Evolutionary conservation across 2,329 filamentous ascomycete species (phyloP), one percentile per base, ranked within the genome.

Genomic region (Clarireedia hainanense): DNA sequence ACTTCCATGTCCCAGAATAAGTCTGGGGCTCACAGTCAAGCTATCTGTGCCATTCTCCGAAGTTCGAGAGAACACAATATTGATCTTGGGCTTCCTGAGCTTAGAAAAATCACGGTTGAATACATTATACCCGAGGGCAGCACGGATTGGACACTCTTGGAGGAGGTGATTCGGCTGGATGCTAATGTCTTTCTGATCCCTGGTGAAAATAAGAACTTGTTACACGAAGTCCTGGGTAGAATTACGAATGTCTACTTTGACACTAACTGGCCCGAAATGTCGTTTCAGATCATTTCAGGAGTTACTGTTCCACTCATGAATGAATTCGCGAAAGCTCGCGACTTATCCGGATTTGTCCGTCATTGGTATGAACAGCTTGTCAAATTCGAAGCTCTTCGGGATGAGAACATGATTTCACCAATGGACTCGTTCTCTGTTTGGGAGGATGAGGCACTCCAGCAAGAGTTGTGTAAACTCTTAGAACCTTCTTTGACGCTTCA

Each of bases 101-200:
- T 75, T 14, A 67, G 67, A n/a, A 55, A 59, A 4, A 58, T 74
- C 43, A 67, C 67, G 34, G 62, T 61, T 14, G 58, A 67, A 23
- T 63, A 58, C 67, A 65, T 39, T 50, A 66, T 60, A 34, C 54
- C 52, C 4, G 57, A 65, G 48, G 59, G 58, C 6, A 56, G 58
- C 14, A 66, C 67, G 1, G 68, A 76, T 50, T 76, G 74, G 72
- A 55, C 60, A 2, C 59, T 79, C 20, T 53, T 78, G 20, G 69
- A 71, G 12, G 69, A 71, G 30, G 64, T 76, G n/a, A 65, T 78
- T 17, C 63, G 68, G 23, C 71, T 76, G 50, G 75, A 79, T 59
- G 62, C 74, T 3, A 74, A 73, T 58, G 70, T 75, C 5, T 77
- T 79, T 58, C 66, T 75, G 2, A 67, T 71, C 49, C 58, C 61